Evolutionary conservation across 768 basidiomycete species (phyloP), one percentile per base, ranked within the genome.

Genomic region (Rhizopogon vesiculosus): DNA sequence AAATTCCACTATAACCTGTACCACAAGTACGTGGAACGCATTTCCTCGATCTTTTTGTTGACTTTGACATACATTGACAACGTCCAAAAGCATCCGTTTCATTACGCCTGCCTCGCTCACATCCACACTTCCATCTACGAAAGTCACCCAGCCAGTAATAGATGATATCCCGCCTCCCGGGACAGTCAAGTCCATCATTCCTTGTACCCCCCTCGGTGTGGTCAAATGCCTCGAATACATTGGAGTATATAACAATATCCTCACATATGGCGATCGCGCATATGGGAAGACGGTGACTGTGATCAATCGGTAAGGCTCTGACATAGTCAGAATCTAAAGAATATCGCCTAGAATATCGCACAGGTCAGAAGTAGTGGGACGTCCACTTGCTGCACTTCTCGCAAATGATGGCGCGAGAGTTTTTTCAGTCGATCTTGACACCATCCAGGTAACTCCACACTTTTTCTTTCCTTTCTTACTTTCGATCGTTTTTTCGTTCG

Each of bases 321-420:
- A 43, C 10, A 33, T 33, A 49, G 33, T 49, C 46, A 35, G 33
- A 15, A 35, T 49, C 46, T 49, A 38, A 33, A 33, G 25, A 40
- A 31, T 7, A 29, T 31, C 22, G 25, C 22, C 55, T 22, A 51
- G 53, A 61, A 55, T 38, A 9, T 29, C 18, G 16, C n/a, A 38
- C 62, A 92, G 93, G 59, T 95, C 92, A 40, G 97, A 99, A 70
- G 97, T 99, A 38, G 97, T 99, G 15, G 97, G 97, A 16, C 80
- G 97, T 57, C 97, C 96, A 12, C 78, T 98, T n/a, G 96, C 94
- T 0, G 97, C 97, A 4, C 76, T 99, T 45, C 80, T 98, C 42
- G 85, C 95, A 3, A 99, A 99, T 67, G 97, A 99, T 66, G 97
- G 97, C 29, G 97, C 96, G 2, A 80, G 93, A 8, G 97, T 98